phyloP scores from a whole-genome alignment of 805 yeast genomes.

The Yarrowia sp. region DNA sequence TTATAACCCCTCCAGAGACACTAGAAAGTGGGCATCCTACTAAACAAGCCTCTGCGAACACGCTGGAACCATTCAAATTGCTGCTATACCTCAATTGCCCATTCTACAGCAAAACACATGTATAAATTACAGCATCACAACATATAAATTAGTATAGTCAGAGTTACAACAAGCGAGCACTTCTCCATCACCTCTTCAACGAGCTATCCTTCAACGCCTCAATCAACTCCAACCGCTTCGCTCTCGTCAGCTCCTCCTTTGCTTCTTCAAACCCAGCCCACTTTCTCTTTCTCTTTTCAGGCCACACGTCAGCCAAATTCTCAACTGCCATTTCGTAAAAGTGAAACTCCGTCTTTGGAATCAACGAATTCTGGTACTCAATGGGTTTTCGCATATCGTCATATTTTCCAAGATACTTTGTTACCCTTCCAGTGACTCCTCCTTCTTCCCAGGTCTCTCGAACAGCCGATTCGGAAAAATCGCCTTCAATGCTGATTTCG shows the following conservation, averaged over 20 bases:
- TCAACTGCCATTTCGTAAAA: slow-evolving; percentile 73
- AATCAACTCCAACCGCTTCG: slow-evolving; percentile 38
- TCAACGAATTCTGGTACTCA: slow-evolving; percentile 41
- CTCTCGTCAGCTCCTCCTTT: slow-evolving; percentile 35
- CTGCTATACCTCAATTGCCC: no score
- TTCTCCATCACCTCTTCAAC: not conserved
- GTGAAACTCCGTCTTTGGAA: slow-evolving; percentile 81
- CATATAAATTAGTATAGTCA: no score
- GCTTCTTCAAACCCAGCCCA: slow-evolving; percentile 56
- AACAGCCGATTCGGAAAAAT: slow-evolving; percentile 52
- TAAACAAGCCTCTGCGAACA: no score
- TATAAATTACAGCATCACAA: no score
- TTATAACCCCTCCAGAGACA: no score
- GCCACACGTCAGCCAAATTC: slow-evolving; percentile 63
- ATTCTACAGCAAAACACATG: no score
- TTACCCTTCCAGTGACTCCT: slow-evolving; percentile 72
- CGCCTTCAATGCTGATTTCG: slow-evolving; percentile 47
- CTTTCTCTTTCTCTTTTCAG: slow-evolving; percentile 70
- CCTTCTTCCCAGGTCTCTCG: slow-evolving; percentile 99
- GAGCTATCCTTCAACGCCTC: slow-evolving; percentile 33
- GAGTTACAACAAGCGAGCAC: no score
- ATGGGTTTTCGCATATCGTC: slow-evolving; percentile 58
- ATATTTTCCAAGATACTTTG: slow-evolving; percentile 58
- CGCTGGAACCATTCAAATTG: no score
- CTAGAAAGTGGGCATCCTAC: no score